Evolutionary conservation across 1,284 basidiomycete species (phyloP).

Genomic region (Boletus holoroseus): DNA sequence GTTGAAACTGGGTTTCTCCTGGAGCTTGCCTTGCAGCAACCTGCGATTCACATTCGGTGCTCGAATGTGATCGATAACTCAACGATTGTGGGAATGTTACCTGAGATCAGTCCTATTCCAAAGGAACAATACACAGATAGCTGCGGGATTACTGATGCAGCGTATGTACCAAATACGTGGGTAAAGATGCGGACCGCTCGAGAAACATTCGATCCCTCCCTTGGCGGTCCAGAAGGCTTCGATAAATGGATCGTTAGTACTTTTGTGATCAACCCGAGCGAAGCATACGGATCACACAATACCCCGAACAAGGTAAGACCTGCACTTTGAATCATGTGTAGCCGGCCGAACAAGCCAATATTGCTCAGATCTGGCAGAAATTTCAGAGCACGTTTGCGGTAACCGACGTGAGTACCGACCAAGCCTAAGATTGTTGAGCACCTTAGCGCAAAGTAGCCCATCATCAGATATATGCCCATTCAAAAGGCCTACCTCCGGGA

Average conservation of each 20-base stretch:
- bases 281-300: slow-evolving; percentile 65
- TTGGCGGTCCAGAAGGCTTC: slow-evolving; percentile 59
- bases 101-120: slow-evolving; percentile 48
- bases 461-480: slow-evolving; percentile 27
- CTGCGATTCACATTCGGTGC: slow-evolving; percentile 52
- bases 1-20: slow-evolving; percentile 52
- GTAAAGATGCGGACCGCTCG: slow-evolving; percentile 50
- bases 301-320: slow-evolving; percentile 50
- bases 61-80: slow-evolving; percentile 26
- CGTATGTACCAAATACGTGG: slow-evolving; percentile 48
- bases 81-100: slow-evolving; percentile 40
- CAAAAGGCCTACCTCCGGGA: slow-evolving; percentile 14
- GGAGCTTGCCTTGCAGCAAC: slow-evolving; percentile 47
- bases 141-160: slow-evolving; percentile 39
- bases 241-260: slow-evolving; percentile 55
- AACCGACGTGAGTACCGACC: slow-evolving; percentile 38
- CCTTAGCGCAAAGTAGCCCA: slow-evolving; percentile 11
- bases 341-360: neutral
- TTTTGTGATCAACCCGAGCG: slow-evolving; percentile 58
- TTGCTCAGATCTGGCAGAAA: slow-evolving; percentile 61
- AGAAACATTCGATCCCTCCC: slow-evolving; percentile 41
- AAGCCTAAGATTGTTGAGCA: neutral
- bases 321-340: neutral
- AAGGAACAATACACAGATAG: slow-evolving; percentile 32
- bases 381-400: slow-evolving; percentile 53